Evolutionary conservation across 805 yeast species (phyloP), one percentile per base, ranked within the genome.

Genomic region (Monosporozyma yasuniensis): DNA sequence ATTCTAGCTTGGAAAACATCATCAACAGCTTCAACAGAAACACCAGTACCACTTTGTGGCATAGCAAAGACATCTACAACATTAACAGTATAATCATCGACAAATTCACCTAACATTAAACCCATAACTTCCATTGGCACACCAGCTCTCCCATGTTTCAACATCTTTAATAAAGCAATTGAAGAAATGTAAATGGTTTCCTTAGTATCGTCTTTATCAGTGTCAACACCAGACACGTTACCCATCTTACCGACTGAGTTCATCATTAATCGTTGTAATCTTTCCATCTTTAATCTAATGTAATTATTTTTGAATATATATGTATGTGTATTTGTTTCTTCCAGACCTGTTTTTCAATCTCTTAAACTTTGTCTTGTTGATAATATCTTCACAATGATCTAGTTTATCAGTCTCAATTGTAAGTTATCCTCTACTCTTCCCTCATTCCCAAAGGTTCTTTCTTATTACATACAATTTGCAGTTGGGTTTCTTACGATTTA

Each of bases 21-120:
- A 67, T 95, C 99, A 32, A 93, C 99, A 1, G 99, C 99, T 68
- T 93, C 99, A 51, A 93, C 99, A 51, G 96, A 85, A 18, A 95
- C 99, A 52, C 99, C 99, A 9, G 99, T 93, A 63, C 96, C 95
- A 44, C 89, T 81, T 72, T 93, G 99, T 18, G 99, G 99, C 99
- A 93, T 93, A 50, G 99, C 99, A 75, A 93, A 93, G 47, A 95
- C 99, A 65, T 93, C 99, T 49, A 88, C 88, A 38, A 93, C 99
- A 60, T 90, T 95, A 37, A 93, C 93, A 0, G 99, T 93, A 68
- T 85, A 91, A 54, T 93, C 98, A 67, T 93, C 99, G 25, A 93
- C 93, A 70, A 93, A 91, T 59, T 91, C 97, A 44, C 99, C 99
- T 54, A 95, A 77, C 99, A 93, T 93, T 56, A 93, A 75, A 2